phyloP scores from a whole-genome alignment of 2,329 filamentous ascomycete genomes.

The Ophiognomonia clavigignenti-juglandacearum region DNA sequence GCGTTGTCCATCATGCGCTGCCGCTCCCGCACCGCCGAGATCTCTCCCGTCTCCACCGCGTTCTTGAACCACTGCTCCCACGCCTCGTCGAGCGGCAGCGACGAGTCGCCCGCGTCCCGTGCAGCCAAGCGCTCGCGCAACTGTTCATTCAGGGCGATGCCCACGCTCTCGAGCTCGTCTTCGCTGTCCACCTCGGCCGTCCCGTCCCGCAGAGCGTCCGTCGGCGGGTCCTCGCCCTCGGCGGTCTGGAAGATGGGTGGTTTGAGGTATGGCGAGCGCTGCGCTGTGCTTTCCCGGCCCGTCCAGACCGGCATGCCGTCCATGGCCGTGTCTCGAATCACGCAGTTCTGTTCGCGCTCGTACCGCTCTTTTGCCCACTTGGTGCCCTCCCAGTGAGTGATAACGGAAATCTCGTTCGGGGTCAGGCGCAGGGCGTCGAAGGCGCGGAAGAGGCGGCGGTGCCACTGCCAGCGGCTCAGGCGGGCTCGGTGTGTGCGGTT shows the following conservation, averaged over 20 bases:
- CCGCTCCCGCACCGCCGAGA: slow-evolving; percentile 30
- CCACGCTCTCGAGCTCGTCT: slow-evolving; percentile 53
- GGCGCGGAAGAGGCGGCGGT: slow-evolving; percentile 69
- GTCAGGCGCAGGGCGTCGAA: slow-evolving; percentile 69
- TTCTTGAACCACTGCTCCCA: slow-evolving; percentile 74
- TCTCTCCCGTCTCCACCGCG: slow-evolving; percentile 57
- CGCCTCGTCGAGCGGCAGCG: slow-evolving; percentile 60
- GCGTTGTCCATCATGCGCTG: slow-evolving; percentile 48
- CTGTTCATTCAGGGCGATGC: slow-evolving; percentile 58
- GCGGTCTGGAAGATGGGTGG: no score
- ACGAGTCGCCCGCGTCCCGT: slow-evolving; percentile 54
- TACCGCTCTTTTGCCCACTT: slow-evolving; percentile 78
- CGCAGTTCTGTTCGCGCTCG: slow-evolving; percentile 67
- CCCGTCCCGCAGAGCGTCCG: slow-evolving; percentile 2
- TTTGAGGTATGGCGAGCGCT: slow-evolving; percentile 4
- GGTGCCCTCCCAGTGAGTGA: slow-evolving; percentile 81
- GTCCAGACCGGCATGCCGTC: slow-evolving; percentile 61
- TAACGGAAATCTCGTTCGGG: slow-evolving; percentile 60
- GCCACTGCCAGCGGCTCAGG: slow-evolving; percentile 72
- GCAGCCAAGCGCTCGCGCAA: slow-evolving; percentile 59
- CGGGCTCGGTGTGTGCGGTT: slow-evolving; percentile 69
- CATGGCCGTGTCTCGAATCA: slow-evolving; percentile 66
- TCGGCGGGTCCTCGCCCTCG: slow-evolving; percentile 8
- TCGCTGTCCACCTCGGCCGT: slow-evolving; percentile 43
- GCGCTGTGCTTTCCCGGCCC: slow-evolving; percentile 10